Base-by-base conservation (phyloP, 768 basidiomycete genomes). In the Ramaria rubella region DNA sequence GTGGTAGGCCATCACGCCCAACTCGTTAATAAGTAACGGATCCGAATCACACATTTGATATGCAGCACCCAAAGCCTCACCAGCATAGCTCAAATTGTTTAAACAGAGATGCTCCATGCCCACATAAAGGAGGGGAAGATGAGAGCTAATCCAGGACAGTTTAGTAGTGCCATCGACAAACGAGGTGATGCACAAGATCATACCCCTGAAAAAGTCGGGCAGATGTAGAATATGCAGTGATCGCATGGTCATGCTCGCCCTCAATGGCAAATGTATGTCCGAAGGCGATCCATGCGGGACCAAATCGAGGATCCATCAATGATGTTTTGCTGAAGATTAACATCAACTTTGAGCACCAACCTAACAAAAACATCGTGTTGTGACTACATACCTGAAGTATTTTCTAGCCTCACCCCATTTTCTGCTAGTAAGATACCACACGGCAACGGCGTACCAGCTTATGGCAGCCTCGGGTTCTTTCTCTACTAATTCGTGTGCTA, bases 21-120 rank as follows among this genome's bases (percentile, higher is more conserved):
- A 75, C 71, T 99, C 96, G 65, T 98, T 98, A 55, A 87, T 76
- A 45, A 97, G 75, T 55, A 97, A 73, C 34, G 96, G 94, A 65
- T 99, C 96, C 8, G 81, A 83, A 59, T 87, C 80, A 65, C 94
- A 94, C 74, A 94, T 85, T 3, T 77, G 71, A 62, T 84, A 74
- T 4, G 94, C 87, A 1, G 94, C 90, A 59, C 81, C 77, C 40
- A 99, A 77, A 17, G 95, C 89, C 65, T 98, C 95, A 49, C 90
- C 86, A 4, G 96, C 96, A 44, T 92, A 76, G 23, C 70, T 67
- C 60, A 82, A 77, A 60, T 97, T 92, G 27, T 86, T 88, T 6
- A 99, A 76, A 65, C 87, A 86, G 34, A 99, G 90, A 62, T 98
- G 90, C 69, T 99, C 95, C 94, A 97, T 98, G 5, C 95, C 96